Evolutionary conservation across 805 yeast species (phyloP).

Genomic region (Saturnispora saitoi): DNA sequence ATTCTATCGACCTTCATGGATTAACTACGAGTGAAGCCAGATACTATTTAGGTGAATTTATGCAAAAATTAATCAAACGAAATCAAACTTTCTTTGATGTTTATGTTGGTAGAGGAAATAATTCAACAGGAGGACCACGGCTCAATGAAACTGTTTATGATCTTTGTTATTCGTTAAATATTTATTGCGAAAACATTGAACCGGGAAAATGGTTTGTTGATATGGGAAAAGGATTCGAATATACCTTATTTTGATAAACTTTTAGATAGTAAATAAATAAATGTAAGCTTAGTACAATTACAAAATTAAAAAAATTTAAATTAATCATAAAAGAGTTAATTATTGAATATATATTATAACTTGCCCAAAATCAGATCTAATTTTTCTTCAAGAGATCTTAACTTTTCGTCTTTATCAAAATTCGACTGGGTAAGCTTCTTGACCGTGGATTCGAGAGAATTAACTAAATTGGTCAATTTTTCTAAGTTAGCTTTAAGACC

Average conservation of each 20-base stretch:
- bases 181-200: conserved; percentile 2
- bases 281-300: neutral
- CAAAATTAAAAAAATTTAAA: neutral
- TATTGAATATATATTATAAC: conserved; percentile 13
- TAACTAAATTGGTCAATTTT: conserved; percentile 50
- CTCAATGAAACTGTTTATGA: conserved; percentile 1
- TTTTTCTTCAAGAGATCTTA: conserved; percentile 51
- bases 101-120: conserved; percentile 11
- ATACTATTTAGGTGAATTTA: conserved; percentile 9
- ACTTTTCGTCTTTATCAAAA: conserved; percentile 55
- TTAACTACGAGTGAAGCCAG: conserved; percentile 7
- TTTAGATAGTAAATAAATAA: neutral
- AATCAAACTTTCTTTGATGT: conserved; percentile 5
- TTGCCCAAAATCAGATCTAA: conserved; percentile 45
- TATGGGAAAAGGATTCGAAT: neutral
- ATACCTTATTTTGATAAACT: neutral
- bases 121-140: conserved; percentile 1
- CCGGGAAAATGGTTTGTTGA: conserved; percentile 5
- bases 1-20: conserved; percentile 11
- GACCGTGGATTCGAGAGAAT: conserved; percentile 48
- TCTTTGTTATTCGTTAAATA: neutral
- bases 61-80: conserved; percentile 6
- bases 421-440: conserved; percentile 42
- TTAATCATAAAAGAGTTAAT: neutral
- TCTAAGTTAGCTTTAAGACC: conserved; percentile 69